Percentiles rank a stretch among this genome's conserved stretches.
These are phyloP conservation scores for Thoreauomyces humboldtii DNA, from an alignment of 192 early-diverging fungal genomes.

Conservation along the genomic window DNA sequence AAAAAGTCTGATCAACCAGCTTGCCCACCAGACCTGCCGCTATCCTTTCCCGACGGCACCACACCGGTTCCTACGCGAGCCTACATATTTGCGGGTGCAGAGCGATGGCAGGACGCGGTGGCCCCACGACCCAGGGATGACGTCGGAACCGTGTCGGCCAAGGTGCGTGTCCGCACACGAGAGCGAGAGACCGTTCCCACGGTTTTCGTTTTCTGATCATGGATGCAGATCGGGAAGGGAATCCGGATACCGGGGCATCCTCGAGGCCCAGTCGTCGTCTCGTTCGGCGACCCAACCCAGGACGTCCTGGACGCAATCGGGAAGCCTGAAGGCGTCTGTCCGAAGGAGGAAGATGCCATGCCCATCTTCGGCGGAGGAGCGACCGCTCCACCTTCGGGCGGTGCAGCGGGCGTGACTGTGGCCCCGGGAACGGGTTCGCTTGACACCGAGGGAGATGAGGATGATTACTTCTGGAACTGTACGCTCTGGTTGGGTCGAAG, in stretches of 20 bases:
- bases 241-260: background rate
- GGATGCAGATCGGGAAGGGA: conserved; percentile 15
- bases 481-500: background rate
- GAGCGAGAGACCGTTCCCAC: background rate
- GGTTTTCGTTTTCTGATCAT: background rate
- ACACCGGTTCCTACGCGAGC: conserved; percentile 65
- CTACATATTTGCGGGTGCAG: conserved; percentile 55
- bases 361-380: conserved; percentile 55
- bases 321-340: conserved; percentile 56
- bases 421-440: conserved; percentile 16
- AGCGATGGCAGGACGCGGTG: conserved; percentile 48
- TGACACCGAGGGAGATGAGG: background rate
- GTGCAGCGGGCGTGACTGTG: too few relatives aligned
- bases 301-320: conserved; percentile 72
- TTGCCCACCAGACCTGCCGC: conserved; percentile 60
- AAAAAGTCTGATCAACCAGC: conserved; percentile 30
- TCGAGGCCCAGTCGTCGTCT: background rate
- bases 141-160: background rate
- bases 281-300: conserved; percentile 59
- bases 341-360: conserved; percentile 74
- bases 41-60: conserved; percentile 72
- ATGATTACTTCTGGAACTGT: conserved; percentile 74
- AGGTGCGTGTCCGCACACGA: background rate
- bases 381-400: too few relatives aligned
- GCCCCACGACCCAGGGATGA: conserved; percentile 23